Base-by-base conservation (phyloP, 140 eudicot species). In the Bidens hawaiensis region DNA sequence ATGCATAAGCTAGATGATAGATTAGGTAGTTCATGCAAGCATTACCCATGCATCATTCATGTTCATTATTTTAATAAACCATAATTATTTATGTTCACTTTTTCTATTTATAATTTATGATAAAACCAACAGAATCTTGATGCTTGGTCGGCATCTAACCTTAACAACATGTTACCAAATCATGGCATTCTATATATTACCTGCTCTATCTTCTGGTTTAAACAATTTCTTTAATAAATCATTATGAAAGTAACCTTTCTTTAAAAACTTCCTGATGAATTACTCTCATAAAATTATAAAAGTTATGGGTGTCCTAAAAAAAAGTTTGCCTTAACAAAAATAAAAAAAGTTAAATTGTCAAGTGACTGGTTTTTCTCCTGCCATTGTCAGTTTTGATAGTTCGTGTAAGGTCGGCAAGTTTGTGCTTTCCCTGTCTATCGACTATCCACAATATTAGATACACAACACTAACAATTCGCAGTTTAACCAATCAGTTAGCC, bases 61-160 rank as follows among this genome's bases (percentile, higher is more conserved):
- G 30, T 17, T 17, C 50, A 18, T 19, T 52, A 22, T 30, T 16
- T 13, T 23, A 40, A 45, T 42, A 16, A 27, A 28, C 17, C 25
- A 15, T 21, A 16, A 60, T 67, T 14, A 21, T 51, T 41, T 47
- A 43, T 17, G 24, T 41, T 24, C 23, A n/a, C 34, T 41, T 40
- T 24, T 36, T 51, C 9, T 3, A 6, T 13, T 12, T 23, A 2
- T 15, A 42, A 36, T 4, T 58, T 14, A 28, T 41, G 46, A 67
- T 57, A 76, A 21, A 61, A 60, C 69, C 55, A 65, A 34, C 74
- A 58, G n/a, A n/a, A n/a, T 65, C 41, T 24, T 77, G 70, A 76
- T 82, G 82, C 76, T 75, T 71, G 82, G 80, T 38, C 80, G 85
- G 82, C 72, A 65, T 78, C 89, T 75, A 82, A 78, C 79, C 65